phyloP scores from a whole-genome alignment of 176 grass and related monocot species.

The Oryza meridionalis region DNA sequence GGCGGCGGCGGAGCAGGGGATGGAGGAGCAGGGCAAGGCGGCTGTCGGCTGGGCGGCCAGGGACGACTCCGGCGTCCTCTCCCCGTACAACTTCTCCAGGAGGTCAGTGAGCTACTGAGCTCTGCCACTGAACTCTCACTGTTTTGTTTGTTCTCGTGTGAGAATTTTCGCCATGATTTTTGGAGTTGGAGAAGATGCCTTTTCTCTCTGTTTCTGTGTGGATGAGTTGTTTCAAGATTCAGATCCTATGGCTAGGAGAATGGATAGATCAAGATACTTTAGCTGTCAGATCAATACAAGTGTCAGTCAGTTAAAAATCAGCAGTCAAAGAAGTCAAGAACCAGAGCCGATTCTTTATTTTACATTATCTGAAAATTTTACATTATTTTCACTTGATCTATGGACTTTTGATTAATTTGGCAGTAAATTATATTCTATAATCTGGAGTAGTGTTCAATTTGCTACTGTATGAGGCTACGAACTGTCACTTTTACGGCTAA shows the following conservation, averaged over 20 bases:
- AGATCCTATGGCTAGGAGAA: neutral
- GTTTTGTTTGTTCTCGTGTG: too few relatives aligned
- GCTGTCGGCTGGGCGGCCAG: slow-evolving; percentile 71
- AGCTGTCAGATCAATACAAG: neutral
- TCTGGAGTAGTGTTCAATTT: neutral
- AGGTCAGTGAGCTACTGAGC: slow-evolving; percentile 29
- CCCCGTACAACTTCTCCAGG: slow-evolving; percentile 63
- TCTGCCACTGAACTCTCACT: too few relatives aligned
- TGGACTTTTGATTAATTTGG: too few relatives aligned
- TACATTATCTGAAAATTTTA: too few relatives aligned
- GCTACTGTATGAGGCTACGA: neutral
- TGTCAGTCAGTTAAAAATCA: neutral
- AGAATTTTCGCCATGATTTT: neutral
- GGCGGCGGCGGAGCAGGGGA: slow-evolving; percentile 23
- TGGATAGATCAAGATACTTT: neutral
- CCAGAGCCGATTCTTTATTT: too few relatives aligned
- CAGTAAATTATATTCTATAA: too few relatives aligned
- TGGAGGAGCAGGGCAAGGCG: slow-evolving; percentile 38
- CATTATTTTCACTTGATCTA: too few relatives aligned
- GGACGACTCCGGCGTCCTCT: slow-evolving; percentile 62
- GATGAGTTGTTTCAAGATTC: neutral
- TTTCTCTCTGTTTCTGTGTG: too few relatives aligned
- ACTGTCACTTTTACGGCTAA: neutral
- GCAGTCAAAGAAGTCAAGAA: neutral
- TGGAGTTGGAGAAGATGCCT: neutral